Evolutionary conservation across 148 eudicot species (phyloP).

Genomic region (Selenicereus undatus): DNA sequence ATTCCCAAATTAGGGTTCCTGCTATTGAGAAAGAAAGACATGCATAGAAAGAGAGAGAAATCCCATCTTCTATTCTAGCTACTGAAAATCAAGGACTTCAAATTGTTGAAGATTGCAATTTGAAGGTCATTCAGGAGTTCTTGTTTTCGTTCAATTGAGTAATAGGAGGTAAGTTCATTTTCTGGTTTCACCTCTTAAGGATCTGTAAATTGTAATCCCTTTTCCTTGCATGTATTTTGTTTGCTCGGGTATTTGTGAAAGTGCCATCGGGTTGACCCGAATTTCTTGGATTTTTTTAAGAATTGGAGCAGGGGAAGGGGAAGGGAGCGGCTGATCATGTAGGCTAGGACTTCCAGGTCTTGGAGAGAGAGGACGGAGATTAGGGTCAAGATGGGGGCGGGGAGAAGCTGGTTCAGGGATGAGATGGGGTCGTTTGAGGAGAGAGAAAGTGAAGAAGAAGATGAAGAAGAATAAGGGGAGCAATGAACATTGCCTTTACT

Average conservation of each 20-base stretch:
- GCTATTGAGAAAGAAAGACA: no score
- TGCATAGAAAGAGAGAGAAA: no score
- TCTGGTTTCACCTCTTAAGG: no score
- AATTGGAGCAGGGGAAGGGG: background rate
- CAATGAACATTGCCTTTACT: conserved; percentile 72
- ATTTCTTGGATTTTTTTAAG: conserved; percentile 6
- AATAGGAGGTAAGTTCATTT: no score
- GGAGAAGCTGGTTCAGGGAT: conserved; percentile 43
- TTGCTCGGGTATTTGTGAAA: conserved; percentile 32
- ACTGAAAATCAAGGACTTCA: no score
- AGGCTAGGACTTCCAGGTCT: conserved; percentile 63
- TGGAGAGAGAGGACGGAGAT: conserved; percentile 46
- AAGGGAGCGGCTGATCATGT: conserved; percentile 41
- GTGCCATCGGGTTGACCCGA: background rate
- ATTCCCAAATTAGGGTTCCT: no score
- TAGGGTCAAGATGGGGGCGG: conserved; percentile 51
- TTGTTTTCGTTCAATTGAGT: no score
- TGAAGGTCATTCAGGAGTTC: no score
- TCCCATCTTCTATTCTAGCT: no score
- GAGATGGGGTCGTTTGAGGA: conserved; percentile 21
- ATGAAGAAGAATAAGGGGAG: conserved; percentile 37
- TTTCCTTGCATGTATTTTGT: no score
- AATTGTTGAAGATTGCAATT: no score
- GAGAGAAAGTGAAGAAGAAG: conserved; percentile 30
- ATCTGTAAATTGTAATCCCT: no score